phyloP scores from a whole-genome alignment of 331 rosid species.

The Telfairia occidentalis region DNA sequence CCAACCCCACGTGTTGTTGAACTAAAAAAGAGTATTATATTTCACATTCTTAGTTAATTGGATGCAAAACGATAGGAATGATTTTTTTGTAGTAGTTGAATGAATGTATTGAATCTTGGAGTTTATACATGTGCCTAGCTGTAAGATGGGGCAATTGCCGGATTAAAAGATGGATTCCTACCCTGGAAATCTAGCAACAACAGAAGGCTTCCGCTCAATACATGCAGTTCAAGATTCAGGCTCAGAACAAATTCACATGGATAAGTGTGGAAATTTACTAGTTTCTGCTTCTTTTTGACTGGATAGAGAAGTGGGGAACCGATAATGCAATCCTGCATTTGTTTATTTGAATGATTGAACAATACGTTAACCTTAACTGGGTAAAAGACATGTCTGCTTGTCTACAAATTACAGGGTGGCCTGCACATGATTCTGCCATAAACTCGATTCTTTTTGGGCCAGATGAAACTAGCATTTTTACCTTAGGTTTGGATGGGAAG shows the following conservation, averaged over 20 bases:
- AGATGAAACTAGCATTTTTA: constrained; percentile 92
- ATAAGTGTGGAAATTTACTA: neutral
- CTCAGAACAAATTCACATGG: neutral
- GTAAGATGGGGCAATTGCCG: neutral
- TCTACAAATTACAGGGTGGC: constrained; percentile 97
- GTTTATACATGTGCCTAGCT: neutral
- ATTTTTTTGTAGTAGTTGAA: neutral
- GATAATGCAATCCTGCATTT: neutral
- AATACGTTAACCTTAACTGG: constrained; percentile 38
- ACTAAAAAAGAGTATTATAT: no score
- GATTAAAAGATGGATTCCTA: neutral
- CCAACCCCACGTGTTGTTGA: no score
- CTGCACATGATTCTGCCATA: constrained; percentile 93
- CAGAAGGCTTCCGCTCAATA: neutral
- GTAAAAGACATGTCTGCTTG: constrained; percentile 86
- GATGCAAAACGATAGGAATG: neutral
- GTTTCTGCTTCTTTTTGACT: neutral
- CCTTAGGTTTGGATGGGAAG: constrained; percentile 87
- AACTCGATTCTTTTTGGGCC: constrained; percentile 91
- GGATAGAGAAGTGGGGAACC: neutral
- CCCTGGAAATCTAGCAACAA: neutral
- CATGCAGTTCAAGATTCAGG: neutral
- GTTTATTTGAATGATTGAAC: neutral
- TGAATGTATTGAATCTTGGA: neutral
- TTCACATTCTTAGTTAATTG: neutral